Evolutionary conservation across 306 rosid genomes (phyloP).

Genomic region (Inga leiocalycina): DNA sequence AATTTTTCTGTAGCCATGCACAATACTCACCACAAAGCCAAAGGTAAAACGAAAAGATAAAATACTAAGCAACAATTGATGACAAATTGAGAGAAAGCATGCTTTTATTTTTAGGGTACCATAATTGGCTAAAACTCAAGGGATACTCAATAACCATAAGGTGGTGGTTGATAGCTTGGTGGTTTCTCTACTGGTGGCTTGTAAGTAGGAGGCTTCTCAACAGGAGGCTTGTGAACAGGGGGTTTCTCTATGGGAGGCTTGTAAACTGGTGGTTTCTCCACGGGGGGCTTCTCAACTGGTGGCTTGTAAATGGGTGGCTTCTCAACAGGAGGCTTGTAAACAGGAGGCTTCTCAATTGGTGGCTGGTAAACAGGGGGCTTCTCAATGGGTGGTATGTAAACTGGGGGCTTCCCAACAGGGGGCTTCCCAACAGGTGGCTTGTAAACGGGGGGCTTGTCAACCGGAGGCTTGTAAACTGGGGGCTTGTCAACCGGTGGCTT

Average conservation of each 20-base stretch:
- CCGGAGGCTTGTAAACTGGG: fast-evolving
- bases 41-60: neutral
- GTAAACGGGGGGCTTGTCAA: neutral
- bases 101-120: neutral
- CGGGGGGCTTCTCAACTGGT: neutral
- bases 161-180: neutral
- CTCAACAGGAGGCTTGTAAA: neutral
- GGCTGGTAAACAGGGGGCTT: neutral
- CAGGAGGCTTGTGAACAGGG: no score
- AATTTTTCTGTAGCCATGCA: neutral
- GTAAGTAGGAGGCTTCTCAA: neutral
- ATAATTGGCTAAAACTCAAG: neutral
- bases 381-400: neutral
- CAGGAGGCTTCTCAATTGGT: neutral
- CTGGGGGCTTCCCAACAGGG: neutral
- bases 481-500: neutral
- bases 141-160: neutral
- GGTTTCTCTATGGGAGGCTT: neutral
- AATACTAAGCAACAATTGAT: no score
- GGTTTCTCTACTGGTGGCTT: neutral
- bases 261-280: neutral
- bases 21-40: neutral
- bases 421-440: neutral
- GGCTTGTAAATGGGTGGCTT: neutral
- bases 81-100: neutral